A percentile compares a stretch with the other conserved stretches of the same genome.
These are phyloP conservation scores for Ananas comosus DNA, from an alignment of 176 grass and related monocot genomes.

Conservation along the genomic window DNA sequence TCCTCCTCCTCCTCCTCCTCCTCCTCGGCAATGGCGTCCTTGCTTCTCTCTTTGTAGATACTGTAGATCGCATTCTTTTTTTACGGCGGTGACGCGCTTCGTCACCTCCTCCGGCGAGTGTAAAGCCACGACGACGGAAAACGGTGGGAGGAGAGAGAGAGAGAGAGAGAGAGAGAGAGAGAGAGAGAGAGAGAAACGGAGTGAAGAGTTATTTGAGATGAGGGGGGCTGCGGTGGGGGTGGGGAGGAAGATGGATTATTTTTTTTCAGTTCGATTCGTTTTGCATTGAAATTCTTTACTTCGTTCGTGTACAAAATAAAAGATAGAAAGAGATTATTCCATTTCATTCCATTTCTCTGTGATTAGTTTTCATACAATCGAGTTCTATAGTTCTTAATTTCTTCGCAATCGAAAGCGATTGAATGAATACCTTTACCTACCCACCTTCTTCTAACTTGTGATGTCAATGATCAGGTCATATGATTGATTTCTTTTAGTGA, in stretches of 20 bases:
- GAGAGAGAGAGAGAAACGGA: not conserved
- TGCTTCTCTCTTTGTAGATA: slow-evolving; percentile 34
- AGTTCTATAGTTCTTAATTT: no score
- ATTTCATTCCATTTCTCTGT: no score
- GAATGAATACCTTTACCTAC: no score
- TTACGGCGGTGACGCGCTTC: not conserved
- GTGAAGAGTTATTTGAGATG: not conserved
- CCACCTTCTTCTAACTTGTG: no score
- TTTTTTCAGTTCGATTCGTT: no score
- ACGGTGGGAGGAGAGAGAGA: no score
- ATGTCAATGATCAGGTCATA: no score
- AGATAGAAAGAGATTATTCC: not conserved
- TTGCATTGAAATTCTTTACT: not conserved
- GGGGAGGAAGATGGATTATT: no score
- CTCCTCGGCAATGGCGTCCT: slow-evolving; percentile 23
- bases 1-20: not conserved
- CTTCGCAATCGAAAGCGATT: no score
- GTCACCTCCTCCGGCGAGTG: not conserved
- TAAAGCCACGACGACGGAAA: not conserved
- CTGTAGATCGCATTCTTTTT: not conserved
- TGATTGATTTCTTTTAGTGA: no score
- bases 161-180: not conserved
- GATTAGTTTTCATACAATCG: no score
- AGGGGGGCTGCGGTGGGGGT: no score
- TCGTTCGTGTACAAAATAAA: not conserved